Base-by-base conservation (phyloP, 2,329 filamentous ascomycete species). In the Fusarium sp. region DNA sequence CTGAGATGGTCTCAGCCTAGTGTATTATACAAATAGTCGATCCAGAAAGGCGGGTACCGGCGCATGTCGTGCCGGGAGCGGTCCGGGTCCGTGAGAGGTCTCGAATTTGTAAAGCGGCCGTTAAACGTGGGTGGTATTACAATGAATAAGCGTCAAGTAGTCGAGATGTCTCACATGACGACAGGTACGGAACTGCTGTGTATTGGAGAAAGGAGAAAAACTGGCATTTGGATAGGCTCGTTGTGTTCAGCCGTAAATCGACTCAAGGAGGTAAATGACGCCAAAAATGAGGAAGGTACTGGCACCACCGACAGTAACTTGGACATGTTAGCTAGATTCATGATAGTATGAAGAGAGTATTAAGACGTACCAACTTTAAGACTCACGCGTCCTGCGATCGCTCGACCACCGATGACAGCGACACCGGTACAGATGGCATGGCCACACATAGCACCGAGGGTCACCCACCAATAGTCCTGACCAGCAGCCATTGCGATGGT, bases 391-490 rank as follows among this genome's bases (percentile, higher is more conserved):
- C 96, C 96, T 43, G 96, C 96, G 80, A 99, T 93, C 54, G 96
- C 95, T 75, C 94, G 88, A 11, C 96, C 96, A 44, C 96, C 96
- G 65, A 99, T 87, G 40, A 99, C 96, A 43, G 96, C 96, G 23
- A 94, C 91, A 48, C 93, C 92, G 7, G 96, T 98, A 84, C 96
- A 99, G 71, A 95, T 89, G 47, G 89, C 92, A 80, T 99, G 96
- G 10, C 96, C 96, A 48, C 89, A 86, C 37, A 96, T 89, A 2
- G 96, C 95, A 62, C 96, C 96, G 48, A 94, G 86, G 5, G 94
- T 98, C 37, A 99, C 96, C 93, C 94, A 98, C 95, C 95, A 98
- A 81, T 98, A 99, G 79, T 99, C 96, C 80, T 97, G 94, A 18
- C 96, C 96, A 36, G 96, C 95, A 52, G 96, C 96, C 96, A 99